These are phyloP conservation scores for Candida mattraensis DNA, from an alignment of 805 yeast genomes.

Conservation along the genomic window DNA sequence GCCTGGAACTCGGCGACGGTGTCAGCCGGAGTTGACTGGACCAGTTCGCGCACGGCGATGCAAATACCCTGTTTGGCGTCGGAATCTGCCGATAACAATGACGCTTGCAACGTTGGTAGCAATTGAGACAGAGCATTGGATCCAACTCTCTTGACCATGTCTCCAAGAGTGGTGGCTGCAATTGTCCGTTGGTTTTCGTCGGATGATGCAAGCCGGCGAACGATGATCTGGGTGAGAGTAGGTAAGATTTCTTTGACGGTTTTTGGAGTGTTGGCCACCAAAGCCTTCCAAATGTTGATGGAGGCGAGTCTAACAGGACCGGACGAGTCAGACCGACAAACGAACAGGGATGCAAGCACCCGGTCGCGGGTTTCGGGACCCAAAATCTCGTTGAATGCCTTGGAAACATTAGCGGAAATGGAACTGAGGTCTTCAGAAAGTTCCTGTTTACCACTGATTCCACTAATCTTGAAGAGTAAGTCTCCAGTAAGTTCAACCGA, in stretches of 20 bases:
- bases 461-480: constrained; percentile 88
- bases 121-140: constrained; percentile 79
- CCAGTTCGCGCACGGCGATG: constrained; percentile 84
- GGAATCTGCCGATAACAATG: constrained; percentile 60
- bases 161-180: constrained; percentile 94
- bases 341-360: constrained; percentile 79
- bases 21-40: constrained; percentile 67
- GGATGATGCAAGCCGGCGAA: constrained; percentile 78
- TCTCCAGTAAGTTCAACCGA: constrained; percentile 97
- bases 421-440: constrained; percentile 55
- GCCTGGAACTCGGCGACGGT: constrained; percentile 64
- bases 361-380: constrained; percentile 90
- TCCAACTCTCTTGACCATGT: constrained; percentile 91
- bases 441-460: constrained; percentile 77
- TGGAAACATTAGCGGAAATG: constrained; percentile 50
- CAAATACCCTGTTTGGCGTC: constrained; percentile 96
- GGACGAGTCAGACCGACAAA: constrained; percentile 90
- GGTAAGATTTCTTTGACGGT: constrained; percentile 92
- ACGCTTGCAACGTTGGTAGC: constrained; percentile 77
- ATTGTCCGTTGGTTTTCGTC: constrained; percentile 78
- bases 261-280: constrained; percentile 94
- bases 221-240: constrained; percentile 73
- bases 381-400: constrained; percentile 69
- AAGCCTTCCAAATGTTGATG: constrained; percentile 93
- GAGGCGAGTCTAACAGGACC: constrained; percentile 87